These are phyloP conservation scores for Globisporangium spiculum DNA, from an alignment of 352 stramenopile genomes.

Conservation along the genomic window DNA sequence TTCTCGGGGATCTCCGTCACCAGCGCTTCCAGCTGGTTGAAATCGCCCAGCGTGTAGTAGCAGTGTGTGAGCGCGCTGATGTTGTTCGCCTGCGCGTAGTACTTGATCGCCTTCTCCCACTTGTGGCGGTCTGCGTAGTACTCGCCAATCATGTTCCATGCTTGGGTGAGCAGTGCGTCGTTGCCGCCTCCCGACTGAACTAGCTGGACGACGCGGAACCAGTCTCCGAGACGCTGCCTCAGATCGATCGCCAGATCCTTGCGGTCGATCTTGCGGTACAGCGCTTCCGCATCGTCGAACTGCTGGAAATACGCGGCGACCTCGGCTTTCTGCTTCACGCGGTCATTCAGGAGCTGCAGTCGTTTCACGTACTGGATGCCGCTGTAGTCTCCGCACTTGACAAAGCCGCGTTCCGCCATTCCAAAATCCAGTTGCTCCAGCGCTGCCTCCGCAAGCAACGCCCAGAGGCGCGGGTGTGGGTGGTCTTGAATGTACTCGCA, in stretches of 20 bases:
- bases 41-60: constrained; percentile 90
- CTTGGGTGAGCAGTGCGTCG: constrained; percentile 76
- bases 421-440: constrained; percentile 89
- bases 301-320: constrained; percentile 89
- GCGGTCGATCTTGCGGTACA: constrained; percentile 94
- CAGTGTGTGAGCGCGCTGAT: constrained; percentile 77
- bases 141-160: constrained; percentile 90
- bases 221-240: constrained; percentile 88
- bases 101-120: constrained; percentile 92
- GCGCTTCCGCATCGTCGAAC: constrained; percentile 90
- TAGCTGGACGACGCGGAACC: constrained; percentile 89
- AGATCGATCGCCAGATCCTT: constrained; percentile 93
- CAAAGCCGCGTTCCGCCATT: constrained; percentile 91
- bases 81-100: constrained; percentile 86
- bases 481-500: constrained; percentile 86
- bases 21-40: constrained; percentile 82
- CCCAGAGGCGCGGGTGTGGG: constrained; percentile 85
- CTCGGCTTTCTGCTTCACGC: constrained; percentile 90
- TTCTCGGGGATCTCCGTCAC: constrained; percentile 83
- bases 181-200: constrained; percentile 74
- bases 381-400: constrained; percentile 89
- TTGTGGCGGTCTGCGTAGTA: constrained; percentile 91
- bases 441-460: constrained; percentile 83
- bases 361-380: constrained; percentile 93
- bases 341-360: constrained; percentile 84